Conservation (phyloP, 139 green algal genomes). For the Tetraselmis chui region DNA sequence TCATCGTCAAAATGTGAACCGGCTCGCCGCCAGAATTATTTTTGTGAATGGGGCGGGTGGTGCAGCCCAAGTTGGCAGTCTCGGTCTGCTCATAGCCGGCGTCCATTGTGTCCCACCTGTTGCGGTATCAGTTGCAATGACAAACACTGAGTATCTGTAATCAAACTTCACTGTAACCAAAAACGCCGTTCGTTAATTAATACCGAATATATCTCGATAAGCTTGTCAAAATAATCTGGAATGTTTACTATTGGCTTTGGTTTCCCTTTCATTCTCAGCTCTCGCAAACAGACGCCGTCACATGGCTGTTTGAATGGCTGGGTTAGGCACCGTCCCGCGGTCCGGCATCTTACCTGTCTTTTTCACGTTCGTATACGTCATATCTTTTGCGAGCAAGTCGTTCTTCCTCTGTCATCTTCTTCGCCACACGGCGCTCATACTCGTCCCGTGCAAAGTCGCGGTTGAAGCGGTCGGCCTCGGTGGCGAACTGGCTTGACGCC, state of each 20-base stretch:
- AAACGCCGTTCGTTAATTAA: too few species aligned
- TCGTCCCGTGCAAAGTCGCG: background rate
- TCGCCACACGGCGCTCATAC: background rate
- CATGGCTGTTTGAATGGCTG: too few species aligned
- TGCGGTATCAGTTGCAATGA: too few species aligned
- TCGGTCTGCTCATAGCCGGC: background rate
- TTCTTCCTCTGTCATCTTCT: background rate
- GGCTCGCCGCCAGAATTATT: background rate
- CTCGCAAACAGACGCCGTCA: too few species aligned
- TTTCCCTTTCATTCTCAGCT: too few species aligned
- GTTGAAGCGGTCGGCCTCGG: background rate
- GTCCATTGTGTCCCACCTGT: background rate
- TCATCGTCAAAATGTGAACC: background rate
- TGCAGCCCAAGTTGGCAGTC: background rate
- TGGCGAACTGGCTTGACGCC: background rate
- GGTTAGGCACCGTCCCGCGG: too few species aligned
- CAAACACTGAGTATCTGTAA: too few species aligned
- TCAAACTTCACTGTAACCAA: too few species aligned
- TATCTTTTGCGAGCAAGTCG: background rate
- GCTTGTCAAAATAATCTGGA: too few species aligned
- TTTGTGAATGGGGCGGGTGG: background rate
- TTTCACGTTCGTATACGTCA: background rate
- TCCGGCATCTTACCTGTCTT: too few species aligned
- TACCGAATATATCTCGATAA: too few species aligned
- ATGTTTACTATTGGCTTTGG: too few species aligned